phyloP scores from a whole-genome alignment of 2,329 filamentous ascomycete genomes.

The Pestalotiopsis sp. region DNA sequence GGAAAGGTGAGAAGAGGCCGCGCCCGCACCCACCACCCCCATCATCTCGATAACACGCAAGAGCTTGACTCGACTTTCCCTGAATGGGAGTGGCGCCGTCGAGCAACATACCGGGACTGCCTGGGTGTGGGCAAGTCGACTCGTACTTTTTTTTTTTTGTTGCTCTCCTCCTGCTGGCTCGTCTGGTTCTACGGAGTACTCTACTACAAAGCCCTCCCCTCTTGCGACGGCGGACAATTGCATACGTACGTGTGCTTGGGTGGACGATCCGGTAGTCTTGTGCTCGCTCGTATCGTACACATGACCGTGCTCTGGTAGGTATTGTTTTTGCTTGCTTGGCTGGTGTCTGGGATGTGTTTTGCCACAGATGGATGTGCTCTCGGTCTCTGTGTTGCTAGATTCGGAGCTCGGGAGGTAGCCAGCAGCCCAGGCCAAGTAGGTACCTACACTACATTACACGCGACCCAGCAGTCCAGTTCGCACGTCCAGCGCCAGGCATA shows the following conservation, averaged over 20 bases:
- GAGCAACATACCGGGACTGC: not conserved
- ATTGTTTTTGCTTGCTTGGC: not conserved
- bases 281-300: not conserved
- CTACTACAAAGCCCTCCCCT: not conserved
- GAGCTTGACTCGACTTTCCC: constrained; percentile 10
- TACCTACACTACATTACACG: no score
- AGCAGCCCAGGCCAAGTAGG: not conserved
- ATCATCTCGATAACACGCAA: constrained; percentile 14
- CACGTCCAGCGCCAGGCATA: no score
- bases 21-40: constrained; percentile 15
- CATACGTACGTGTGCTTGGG: not conserved
- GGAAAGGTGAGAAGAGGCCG: constrained; percentile 23
- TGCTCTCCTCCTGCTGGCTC: not conserved
- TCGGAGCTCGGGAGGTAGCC: not conserved
- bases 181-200: not conserved
- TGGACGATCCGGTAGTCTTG: not conserved
- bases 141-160: not conserved
- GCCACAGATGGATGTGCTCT: not conserved
- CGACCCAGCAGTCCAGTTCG: no score
- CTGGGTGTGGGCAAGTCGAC: not conserved
- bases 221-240: no score
- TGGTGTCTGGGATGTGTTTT: not conserved
- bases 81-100: constrained; percentile 10
- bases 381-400: not conserved
- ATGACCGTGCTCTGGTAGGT: not conserved